A percentile compares a stretch with the other conserved stretches of the same genome.
These are phyloP conservation scores for Candida coquimbonensis DNA, from an alignment of 805 yeast species.

Conservation along the genomic window DNA sequence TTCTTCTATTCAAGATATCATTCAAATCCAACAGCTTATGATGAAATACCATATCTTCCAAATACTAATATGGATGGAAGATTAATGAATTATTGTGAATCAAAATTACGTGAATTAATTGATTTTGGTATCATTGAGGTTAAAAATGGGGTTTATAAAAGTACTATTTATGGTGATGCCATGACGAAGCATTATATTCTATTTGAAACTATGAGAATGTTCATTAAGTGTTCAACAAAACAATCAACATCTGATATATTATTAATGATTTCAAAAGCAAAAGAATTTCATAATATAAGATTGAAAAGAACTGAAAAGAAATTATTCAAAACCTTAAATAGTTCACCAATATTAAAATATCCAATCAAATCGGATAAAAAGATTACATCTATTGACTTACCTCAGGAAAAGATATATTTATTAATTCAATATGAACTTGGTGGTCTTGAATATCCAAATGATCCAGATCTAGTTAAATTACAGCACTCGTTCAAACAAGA, in stretches of 20 bases:
- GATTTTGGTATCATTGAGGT: slow-evolving; percentile 25
- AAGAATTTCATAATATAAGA: slow-evolving; percentile 35
- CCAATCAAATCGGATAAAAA: slow-evolving; percentile 28
- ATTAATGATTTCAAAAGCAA: slow-evolving; percentile 27
- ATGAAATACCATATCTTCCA: slow-evolving; percentile 21
- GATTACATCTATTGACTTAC: slow-evolving; percentile 18
- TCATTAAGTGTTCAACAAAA: slow-evolving; percentile 20
- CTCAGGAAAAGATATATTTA: slow-evolving; percentile 33
- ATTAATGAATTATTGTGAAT: slow-evolving; percentile 28
- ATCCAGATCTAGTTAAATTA: slow-evolving; percentile 32
- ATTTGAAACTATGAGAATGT: slow-evolving; percentile 35
- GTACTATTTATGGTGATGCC: slow-evolving; percentile 39
- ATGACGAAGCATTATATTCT: slow-evolving; percentile 43
- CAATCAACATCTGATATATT: slow-evolving; percentile 19
- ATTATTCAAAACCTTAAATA: slow-evolving; percentile 37
- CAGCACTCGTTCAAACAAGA: slow-evolving; percentile 38
- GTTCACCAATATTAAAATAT: slow-evolving; percentile 30
- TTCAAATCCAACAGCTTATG: slow-evolving; percentile 35
- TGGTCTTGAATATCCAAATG: slow-evolving; percentile 39
- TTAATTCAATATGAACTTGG: slow-evolving; percentile 45
- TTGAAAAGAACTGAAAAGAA: slow-evolving; percentile 39
- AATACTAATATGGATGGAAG: slow-evolving; percentile 24
- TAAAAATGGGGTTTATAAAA: slow-evolving; percentile 12
- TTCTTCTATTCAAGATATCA: slow-evolving; percentile 40
- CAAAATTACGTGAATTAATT: slow-evolving; percentile 27